A percentile compares a stretch with the other conserved stretches of the same genome.
These are phyloP conservation scores for Tieghemiomyces parasiticus DNA, from an alignment of 192 early-diverging fungal species.

Conservation along the genomic window DNA sequence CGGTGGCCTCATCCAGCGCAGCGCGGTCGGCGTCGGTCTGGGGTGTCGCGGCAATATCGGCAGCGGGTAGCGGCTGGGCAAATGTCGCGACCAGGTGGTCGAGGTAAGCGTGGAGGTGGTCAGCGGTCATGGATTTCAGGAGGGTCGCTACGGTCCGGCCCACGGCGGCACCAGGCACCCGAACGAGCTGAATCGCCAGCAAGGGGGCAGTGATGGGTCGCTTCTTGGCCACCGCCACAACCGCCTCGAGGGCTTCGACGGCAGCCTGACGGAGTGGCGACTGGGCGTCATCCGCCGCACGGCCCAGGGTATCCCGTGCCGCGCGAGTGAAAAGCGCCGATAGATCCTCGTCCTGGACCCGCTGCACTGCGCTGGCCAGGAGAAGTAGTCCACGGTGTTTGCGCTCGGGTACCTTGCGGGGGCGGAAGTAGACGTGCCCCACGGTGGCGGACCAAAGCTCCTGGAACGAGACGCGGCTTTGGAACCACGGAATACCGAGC, in stretches of 20 bases:
- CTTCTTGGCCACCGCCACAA: neutral
- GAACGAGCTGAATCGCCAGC: constrained; percentile 66
- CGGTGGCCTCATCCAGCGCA: constrained; percentile 22
- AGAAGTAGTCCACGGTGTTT: neutral
- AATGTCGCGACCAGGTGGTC: constrained; percentile 55
- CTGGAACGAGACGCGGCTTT: constrained; percentile 32
- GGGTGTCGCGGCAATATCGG: constrained; percentile 7
- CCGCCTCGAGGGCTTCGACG: neutral
- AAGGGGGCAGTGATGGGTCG: constrained; percentile 48
- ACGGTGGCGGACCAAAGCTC: constrained; percentile 70
- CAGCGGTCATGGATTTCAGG: constrained; percentile 47
- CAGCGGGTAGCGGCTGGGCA: constrained; percentile 25
- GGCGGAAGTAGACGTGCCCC: constrained; percentile 22
- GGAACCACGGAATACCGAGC: constrained; percentile 16
- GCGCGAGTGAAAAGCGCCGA: neutral
- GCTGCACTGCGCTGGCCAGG: neutral
- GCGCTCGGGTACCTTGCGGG: neutral
- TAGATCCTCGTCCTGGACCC: neutral
- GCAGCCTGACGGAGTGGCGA: neutral
- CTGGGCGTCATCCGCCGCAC: neutral
- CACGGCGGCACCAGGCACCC: constrained; percentile 55
- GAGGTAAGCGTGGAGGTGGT: constrained; percentile 54
- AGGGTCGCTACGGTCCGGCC: constrained; percentile 71
- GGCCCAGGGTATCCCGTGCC: neutral
- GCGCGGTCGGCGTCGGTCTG: constrained; percentile 20